Conservation (phyloP, 352 stramenopile genomes). For the Phytopythium cucurbitacearum region DNA sequence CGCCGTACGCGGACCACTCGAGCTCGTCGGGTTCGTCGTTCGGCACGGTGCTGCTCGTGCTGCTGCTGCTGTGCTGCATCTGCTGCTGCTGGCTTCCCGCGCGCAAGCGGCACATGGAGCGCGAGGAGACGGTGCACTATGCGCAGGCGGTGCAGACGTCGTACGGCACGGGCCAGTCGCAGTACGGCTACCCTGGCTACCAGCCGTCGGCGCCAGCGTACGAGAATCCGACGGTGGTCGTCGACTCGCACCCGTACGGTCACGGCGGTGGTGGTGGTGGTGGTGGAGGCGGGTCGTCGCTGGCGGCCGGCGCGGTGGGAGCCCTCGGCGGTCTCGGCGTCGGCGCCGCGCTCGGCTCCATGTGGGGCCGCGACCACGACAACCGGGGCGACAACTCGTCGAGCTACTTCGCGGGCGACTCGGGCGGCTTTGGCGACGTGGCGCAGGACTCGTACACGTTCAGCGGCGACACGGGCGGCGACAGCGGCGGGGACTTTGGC, state of each 20-base stretch:
- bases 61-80: slow-evolving; percentile 44
- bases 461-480: slow-evolving; percentile 46
- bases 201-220: slow-evolving; percentile 31
- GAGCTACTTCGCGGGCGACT: slow-evolving; percentile 13
- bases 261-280: slow-evolving; percentile 1
- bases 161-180: slow-evolving; percentile 38
- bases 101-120: slow-evolving; percentile 18
- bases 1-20: slow-evolving; percentile 18
- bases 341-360: slow-evolving; percentile 42
- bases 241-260: slow-evolving; percentile 18
- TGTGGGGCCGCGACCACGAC: slow-evolving; percentile 24
- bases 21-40: slow-evolving; percentile 20
- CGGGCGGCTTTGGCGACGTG: slow-evolving; percentile 10
- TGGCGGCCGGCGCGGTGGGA: slow-evolving; percentile 37
- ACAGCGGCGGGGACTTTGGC: slow-evolving; percentile 36
- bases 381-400: slow-evolving; percentile 1
- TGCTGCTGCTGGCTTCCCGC: slow-evolving; percentile 49
- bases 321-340: slow-evolving; percentile 43
- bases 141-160: slow-evolving; percentile 27
- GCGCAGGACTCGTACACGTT: slow-evolving; percentile 42
- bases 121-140: slow-evolving; percentile 29
- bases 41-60: slow-evolving; percentile 30
- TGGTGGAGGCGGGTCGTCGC: slow-evolving; percentile 11
- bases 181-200: slow-evolving; percentile 42
- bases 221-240: slow-evolving; percentile 7